Percentiles rank a stretch among this genome's conserved stretches.
phyloP scores from a whole-genome alignment of 2,329 filamentous ascomycete species.

The Simplicillium aogashimaense region DNA sequence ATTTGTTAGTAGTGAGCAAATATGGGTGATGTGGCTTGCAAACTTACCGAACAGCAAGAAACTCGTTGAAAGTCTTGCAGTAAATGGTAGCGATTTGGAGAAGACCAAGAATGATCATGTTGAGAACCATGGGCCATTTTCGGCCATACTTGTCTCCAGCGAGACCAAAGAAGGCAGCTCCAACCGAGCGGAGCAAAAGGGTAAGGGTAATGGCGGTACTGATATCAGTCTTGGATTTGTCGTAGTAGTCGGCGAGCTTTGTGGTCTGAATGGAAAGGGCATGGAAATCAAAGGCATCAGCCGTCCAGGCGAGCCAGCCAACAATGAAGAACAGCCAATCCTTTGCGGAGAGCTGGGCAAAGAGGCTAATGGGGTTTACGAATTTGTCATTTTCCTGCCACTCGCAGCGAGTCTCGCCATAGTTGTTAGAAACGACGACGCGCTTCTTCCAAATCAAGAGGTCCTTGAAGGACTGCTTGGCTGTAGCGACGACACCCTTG shows the following conservation, averaged over 20 bases:
- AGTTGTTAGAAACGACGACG: constrained; percentile 53
- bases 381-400: constrained; percentile 59
- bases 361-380: constrained; percentile 59
- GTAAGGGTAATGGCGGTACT: constrained; percentile 69
- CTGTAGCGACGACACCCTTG: constrained; percentile 53
- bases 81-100: constrained; percentile 72
- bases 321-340: constrained; percentile 72
- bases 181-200: constrained; percentile 63
- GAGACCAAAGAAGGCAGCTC: constrained; percentile 66
- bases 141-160: constrained; percentile 71
- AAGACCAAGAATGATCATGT: constrained; percentile 62
- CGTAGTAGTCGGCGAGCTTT: constrained; percentile 50
- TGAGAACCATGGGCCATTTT: constrained; percentile 76
- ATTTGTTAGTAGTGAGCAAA: too few species aligned
- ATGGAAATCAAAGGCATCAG: constrained; percentile 78
- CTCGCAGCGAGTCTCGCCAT: constrained; percentile 55
- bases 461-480: constrained; percentile 53
- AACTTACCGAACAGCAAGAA: constrained; percentile 53
- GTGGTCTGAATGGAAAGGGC: constrained; percentile 69
- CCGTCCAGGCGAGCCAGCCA: constrained; percentile 67
- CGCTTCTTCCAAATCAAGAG: constrained; percentile 68
- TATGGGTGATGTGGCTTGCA: too few species aligned
- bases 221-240: constrained; percentile 51
- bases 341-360: constrained; percentile 50
- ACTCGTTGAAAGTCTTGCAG: constrained; percentile 59